Evolutionary conservation across 2,329 filamentous ascomycete species (phyloP), one percentile per base, ranked within the genome.

Genomic region (Cryoendolithus antarcticus): DNA sequence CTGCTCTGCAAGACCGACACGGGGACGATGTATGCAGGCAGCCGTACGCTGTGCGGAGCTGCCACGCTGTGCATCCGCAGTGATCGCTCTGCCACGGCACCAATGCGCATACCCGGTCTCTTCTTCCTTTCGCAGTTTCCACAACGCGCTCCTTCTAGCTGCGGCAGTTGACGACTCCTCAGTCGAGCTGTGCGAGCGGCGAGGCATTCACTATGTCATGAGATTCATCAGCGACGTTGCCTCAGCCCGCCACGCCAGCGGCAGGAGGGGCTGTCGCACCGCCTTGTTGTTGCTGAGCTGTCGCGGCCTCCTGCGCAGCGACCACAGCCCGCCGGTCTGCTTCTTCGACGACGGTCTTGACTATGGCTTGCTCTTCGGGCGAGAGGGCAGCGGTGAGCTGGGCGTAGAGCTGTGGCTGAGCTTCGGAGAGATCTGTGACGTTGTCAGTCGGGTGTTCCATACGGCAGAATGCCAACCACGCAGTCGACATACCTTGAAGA

Each of bases 341-440:
- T 61, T 82, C 75, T 48, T 80, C 71, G 44, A 93, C 75, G 40
- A 89, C 85, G 13, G 69, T 73, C 59, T 93, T 80, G 45, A 95
- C 74, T 35, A 93, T 72, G 46, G 74, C 73, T 60, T 91, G 84
- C 58, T 96, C 88, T 35, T 91, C 84, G 1, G 77, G 70, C 29
- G 75, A 78, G 31, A 96, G 74, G 44, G 85, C 82, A 49, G 80
- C 77, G 13, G 85, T 86, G 42, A 98, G 70, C 43, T 71, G 80
- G 32, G 79, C 69, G 59, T 96, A 98, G 49, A 94, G 80, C 49
- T 88, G 82, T 10, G 89, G 88, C 56, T 95, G 86, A 53, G 88
- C 82, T 65, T 82, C 79, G 74, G 95, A 86, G 57, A 96, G 75
- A 62, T 75, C 86, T 93, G 57, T 35, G 38, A 37, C 47, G 44